A percentile compares a stretch with the other conserved stretches of the same genome.
These are phyloP conservation scores for Nannochloropsis oceanica DNA, from an alignment of 108 stramenopile genomes.

Conservation along the genomic window DNA sequence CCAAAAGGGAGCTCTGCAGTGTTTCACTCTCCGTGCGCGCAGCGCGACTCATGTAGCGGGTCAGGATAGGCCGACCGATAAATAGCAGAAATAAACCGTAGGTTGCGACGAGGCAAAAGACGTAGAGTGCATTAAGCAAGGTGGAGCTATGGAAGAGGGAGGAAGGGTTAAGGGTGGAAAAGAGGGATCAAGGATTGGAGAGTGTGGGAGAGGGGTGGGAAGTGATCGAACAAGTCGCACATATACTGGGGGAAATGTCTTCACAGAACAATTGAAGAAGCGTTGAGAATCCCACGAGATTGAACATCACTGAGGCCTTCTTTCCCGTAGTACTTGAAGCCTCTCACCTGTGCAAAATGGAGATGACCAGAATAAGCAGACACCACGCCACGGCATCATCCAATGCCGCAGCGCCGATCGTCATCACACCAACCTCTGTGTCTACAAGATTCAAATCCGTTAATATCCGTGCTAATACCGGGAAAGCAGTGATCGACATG, in stretches of 20 bases:
- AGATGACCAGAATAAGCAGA: conserved; percentile 6
- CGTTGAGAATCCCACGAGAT: no score
- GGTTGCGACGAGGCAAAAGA: background rate
- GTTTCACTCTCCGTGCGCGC: background rate
- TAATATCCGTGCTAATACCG: conserved; percentile 13
- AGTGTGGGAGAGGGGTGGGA: no score
- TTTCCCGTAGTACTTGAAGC: no score
- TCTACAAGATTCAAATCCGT: conserved; percentile 10
- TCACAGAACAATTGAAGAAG: no score
- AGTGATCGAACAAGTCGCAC: no score
- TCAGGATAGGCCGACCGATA: background rate
- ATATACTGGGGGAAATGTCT: no score
- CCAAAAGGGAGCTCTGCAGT: background rate
- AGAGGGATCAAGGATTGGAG: no score
- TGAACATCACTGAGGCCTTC: no score
- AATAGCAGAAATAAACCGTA: background rate
- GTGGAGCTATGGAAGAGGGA: background rate
- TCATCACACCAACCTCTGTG: conserved; percentile 14
- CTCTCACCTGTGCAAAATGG: background rate
- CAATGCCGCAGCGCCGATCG: conserved; percentile 15
- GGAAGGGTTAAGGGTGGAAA: no score
- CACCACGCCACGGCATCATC: conserved; percentile 15
- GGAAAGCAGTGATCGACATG: conserved; percentile 21
- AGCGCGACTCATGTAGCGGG: background rate
- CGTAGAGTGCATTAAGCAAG: background rate